Evolutionary conservation across 2,329 filamentous ascomycete genomes (phyloP), one percentile per base, ranked within the genome.

Genomic region (Chaetothyriales sp.): DNA sequence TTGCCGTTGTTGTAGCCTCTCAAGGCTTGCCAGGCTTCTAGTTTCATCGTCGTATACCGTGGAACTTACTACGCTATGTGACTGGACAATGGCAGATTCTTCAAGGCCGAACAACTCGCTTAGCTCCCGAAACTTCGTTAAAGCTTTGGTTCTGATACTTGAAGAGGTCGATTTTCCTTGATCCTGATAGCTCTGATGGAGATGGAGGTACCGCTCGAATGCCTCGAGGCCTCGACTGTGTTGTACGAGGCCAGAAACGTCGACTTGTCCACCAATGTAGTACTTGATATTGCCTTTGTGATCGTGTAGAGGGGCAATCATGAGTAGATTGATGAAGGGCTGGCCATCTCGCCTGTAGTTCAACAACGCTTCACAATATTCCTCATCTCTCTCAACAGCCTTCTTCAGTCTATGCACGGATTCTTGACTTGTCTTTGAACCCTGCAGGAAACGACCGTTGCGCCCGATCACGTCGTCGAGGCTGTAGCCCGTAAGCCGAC

Each of bases 361-460:
- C 25, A 73, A 58, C 4, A 73, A 62, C 1, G 67, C 68, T 55
- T 73, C 70, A 51, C 65, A 71, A 47, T 64, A 62, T 51, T 72
- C 69, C 58, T 70, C 64, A 7, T 70, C 70, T 10, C 60, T 59
- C 9, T 59, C 54, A 8, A 72, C 54, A 2, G 66, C 65, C 18
- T 66, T 60, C 15, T 66, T 62, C 15, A 73, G 49, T 20, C 70
- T 62, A 22, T 58, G 54, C 2, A 71, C 61, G 5, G 65, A 63
- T 2, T 61, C 53, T 19, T 58, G 56, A 4, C 65, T 64, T 4
- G 69, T 66, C 46, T 67, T 65, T 1, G 68, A 64, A 4, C 70
- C 70, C 60, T 72, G 70, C 1, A 73, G 59, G 53, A 73, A 72
- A 20, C 70, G 66, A 54, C 70, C 72, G 50, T 73, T 73, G 15